A percentile compares a stretch with the other conserved stretches of the same genome.
Evolutionary conservation across 805 yeast species (phyloP).

Genomic region (Allodekkera sacchari): DNA sequence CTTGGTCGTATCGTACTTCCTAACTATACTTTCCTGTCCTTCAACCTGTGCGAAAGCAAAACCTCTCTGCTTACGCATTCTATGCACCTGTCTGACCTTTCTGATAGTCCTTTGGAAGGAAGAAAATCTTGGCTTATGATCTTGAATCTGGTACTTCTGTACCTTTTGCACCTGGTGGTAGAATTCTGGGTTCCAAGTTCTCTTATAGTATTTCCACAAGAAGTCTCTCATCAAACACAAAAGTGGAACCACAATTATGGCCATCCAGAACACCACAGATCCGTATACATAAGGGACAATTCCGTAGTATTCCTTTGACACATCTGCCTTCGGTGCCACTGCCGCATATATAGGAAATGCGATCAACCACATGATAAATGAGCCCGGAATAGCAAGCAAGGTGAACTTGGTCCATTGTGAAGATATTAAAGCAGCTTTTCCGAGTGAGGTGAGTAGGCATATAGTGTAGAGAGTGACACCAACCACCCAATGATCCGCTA

Average conservation of each 20-base stretch:
- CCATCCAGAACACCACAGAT: conserved; percentile 76
- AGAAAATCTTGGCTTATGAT: conserved; percentile 91
- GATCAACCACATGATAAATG: conserved; percentile 72
- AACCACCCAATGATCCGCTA: conserved; percentile 90
- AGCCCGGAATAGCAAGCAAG: conserved; percentile 88
- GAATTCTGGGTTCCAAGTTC: conserved; percentile 85
- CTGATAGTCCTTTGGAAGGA: conserved; percentile 96
- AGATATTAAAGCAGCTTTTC: conserved; percentile 89
- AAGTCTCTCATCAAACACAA: conserved; percentile 81
- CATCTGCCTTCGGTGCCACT: conserved; percentile 74
- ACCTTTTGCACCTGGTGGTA: conserved; percentile 96
- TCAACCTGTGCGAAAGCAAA: conserved; percentile 96
- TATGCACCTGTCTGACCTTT: conserved; percentile 94
- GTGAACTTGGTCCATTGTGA: conserved; percentile 95
- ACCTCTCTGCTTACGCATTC: conserved; percentile 97
- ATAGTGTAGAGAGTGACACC: conserved; percentile 86
- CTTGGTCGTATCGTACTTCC: conserved; percentile 93
- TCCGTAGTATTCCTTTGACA: conserved; percentile 81
- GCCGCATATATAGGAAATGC: conserved; percentile 83
- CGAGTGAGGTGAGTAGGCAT: conserved; percentile 80
- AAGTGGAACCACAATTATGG: conserved; percentile 63
- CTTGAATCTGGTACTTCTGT: conserved; percentile 90
- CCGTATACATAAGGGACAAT: conserved; percentile 70
- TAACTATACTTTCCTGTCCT: conserved; percentile 83
- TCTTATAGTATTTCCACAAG: conserved; percentile 88